Evolutionary conservation across 345 rosid species (phyloP).

Genomic region (Melaleuca alternifolia): DNA sequence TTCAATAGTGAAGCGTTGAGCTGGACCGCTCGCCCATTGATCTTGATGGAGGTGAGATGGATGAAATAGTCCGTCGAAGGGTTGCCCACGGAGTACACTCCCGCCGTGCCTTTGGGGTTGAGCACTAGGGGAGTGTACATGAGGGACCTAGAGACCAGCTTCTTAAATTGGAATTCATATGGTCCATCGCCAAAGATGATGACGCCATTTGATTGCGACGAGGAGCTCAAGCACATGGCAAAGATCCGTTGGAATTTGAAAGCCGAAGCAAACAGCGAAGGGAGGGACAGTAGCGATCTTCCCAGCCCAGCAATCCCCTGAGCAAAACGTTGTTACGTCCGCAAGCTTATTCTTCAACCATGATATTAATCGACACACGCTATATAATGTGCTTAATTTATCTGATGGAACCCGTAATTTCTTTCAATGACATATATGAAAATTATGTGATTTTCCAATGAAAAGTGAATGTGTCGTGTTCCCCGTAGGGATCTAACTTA

Average conservation of each 20-base stretch:
- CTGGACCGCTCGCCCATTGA: slow-evolving; percentile 19
- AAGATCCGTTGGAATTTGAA: slow-evolving; percentile 18
- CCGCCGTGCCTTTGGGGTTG: slow-evolving; percentile 22
- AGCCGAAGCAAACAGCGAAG: slow-evolving; percentile 13
- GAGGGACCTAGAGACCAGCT: slow-evolving; percentile 22
- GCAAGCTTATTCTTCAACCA: not conserved
- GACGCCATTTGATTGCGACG: slow-evolving; percentile 12
- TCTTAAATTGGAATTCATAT: slow-evolving; percentile 10
- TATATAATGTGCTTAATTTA: not conserved
- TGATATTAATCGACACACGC: not conserved
- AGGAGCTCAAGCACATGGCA: slow-evolving; percentile 22
- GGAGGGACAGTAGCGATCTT: slow-evolving; percentile 10
- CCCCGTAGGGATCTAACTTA: not conserved
- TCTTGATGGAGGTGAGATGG: slow-evolving; percentile 19
- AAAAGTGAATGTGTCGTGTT: not conserved
- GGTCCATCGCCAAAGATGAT: slow-evolving; percentile 28
- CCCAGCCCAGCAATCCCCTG: slow-evolving; percentile 22
- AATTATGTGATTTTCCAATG: not conserved
- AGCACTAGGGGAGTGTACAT: slow-evolving; percentile 26
- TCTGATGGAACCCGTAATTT: not conserved
- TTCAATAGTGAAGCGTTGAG: slow-evolving; percentile 20
- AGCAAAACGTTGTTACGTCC: not conserved
- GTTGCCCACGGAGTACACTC: not conserved
- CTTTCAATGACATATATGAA: not conserved
- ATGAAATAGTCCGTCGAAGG: slow-evolving; percentile 35